Percentiles rank a stretch among this genome's conserved stretches.
Conservation (phyloP, 2,329 filamentous ascomycete genomes). For the Didymella pinodella region DNA sequence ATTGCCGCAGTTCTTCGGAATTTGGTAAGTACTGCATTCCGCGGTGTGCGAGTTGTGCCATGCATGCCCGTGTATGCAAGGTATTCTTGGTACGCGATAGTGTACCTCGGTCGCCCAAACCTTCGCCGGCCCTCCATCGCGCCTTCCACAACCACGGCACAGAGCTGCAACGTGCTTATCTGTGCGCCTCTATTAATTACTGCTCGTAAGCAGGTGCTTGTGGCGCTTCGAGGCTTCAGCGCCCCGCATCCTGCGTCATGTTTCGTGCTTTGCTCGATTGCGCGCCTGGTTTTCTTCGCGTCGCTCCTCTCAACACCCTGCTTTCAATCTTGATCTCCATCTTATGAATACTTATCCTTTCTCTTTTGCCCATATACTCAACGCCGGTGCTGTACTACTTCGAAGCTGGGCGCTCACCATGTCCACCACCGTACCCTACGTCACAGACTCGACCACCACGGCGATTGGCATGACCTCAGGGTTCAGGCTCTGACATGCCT, state of each 20-base stretch:
- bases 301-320: neutral
- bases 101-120: neutral
- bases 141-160: constrained; percentile 7
- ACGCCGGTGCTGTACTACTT: neutral
- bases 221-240: neutral
- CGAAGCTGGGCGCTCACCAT: neutral
- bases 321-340: neutral
- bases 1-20: no score
- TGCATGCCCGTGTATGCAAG: constrained; percentile 13
- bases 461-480: neutral
- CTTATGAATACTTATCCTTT: neutral
- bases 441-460: neutral
- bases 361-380: neutral
- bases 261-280: neutral
- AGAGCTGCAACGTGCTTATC: neutral
- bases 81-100: constrained; percentile 10
- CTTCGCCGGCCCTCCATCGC: constrained; percentile 6
- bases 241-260: neutral
- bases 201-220: neutral
- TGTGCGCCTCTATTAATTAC: neutral
- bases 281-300: neutral
- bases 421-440: neutral
- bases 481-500: neutral
- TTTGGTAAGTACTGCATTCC: neutral
- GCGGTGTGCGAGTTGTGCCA: constrained; percentile 12